Percentiles rank a stretch among this genome's conserved stretches.
Conservation (phyloP, 768 basidiomycete genomes). For the Tephrocybe sp. region DNA sequence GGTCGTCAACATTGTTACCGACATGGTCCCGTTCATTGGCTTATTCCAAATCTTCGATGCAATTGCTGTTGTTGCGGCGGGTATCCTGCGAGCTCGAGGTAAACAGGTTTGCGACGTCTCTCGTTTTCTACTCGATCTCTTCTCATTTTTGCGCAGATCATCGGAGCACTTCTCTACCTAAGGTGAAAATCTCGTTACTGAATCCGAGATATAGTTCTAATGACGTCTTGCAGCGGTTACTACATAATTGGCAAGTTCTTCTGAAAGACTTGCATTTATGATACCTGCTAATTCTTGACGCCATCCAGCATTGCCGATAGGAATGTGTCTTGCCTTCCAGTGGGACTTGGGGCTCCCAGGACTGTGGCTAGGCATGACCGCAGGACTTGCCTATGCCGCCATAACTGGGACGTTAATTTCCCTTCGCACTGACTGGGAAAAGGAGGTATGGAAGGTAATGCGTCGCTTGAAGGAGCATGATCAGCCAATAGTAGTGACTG, state of each 20-base stretch:
- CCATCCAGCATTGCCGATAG: constrained; percentile 77
- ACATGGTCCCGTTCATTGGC: constrained; percentile 70
- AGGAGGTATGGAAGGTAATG: constrained; percentile 42
- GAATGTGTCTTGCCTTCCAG: constrained; percentile 73
- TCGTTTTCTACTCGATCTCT: too few species aligned
- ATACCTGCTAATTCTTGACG: background rate
- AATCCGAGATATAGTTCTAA: background rate
- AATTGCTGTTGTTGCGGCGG: constrained; percentile 59
- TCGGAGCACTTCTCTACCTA: constrained; percentile 76
- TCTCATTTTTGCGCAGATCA: constrained; percentile 36
- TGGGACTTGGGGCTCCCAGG: constrained; percentile 61
- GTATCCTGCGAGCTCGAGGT: constrained; percentile 81
- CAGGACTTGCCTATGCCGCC: constrained; percentile 57
- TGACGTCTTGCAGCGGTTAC: constrained; percentile 52
- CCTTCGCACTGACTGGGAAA: constrained; percentile 64
- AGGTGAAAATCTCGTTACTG: constrained; percentile 37
- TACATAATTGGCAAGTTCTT: constrained; percentile 58
- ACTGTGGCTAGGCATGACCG: constrained; percentile 84
- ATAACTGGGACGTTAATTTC: constrained; percentile 51
- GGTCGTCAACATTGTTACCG: constrained; percentile 58
- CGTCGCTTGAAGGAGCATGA: too few species aligned
- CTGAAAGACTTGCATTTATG: background rate
- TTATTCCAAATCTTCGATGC: constrained; percentile 87
- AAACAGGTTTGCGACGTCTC: constrained; percentile 53
- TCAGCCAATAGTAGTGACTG: too few species aligned